phyloP scores from a whole-genome alignment of 495 filamentous ascomycete genomes.

The Chaetomidium leptoderma region DNA sequence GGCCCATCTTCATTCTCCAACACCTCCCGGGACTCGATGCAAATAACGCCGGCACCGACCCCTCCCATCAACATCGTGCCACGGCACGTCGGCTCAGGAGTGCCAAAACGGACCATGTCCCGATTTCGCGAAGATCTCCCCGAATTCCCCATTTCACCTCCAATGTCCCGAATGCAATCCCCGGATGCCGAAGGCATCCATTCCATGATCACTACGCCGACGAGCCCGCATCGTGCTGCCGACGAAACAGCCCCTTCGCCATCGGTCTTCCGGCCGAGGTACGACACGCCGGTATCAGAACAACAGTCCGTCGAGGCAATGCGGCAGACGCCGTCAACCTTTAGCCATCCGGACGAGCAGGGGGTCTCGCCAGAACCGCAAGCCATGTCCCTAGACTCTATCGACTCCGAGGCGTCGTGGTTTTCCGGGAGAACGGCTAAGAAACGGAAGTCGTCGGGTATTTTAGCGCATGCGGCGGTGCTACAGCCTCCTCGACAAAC shows the following conservation, averaged over 20 bases:
- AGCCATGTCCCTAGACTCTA: conserved; percentile 67
- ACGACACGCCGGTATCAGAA: conserved; percentile 47
- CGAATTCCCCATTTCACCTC: conserved; percentile 74
- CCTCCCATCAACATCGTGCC: conserved; percentile 30
- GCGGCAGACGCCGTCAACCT: conserved; percentile 42
- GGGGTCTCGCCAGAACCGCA: conserved; percentile 45
- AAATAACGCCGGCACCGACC: conserved; percentile 30
- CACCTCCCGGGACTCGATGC: conserved; percentile 76
- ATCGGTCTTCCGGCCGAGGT: conserved; percentile 23
- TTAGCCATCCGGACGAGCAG: conserved; percentile 38
- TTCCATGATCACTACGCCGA: conserved; percentile 25
- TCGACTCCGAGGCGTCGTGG: conserved; percentile 92
- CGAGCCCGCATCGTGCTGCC: conserved; percentile 12
- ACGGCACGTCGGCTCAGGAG: conserved; percentile 38
- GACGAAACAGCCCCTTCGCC: conserved; percentile 29
- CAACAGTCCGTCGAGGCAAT: conserved; percentile 41
- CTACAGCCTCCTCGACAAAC: conserved; percentile 41
- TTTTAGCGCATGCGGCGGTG: conserved; percentile 27
- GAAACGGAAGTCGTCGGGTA: conserved; percentile 41
- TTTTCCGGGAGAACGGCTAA: conserved; percentile 60
- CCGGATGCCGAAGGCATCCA: conserved; percentile 51
- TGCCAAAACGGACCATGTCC: conserved; percentile 73
- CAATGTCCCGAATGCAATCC: conserved; percentile 75
- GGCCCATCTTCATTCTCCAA: conserved; percentile 68
- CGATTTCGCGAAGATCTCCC: conserved; percentile 92